phyloP scores from a whole-genome alignment of 306 rosid species.

The Cucurbita moschata region DNA sequence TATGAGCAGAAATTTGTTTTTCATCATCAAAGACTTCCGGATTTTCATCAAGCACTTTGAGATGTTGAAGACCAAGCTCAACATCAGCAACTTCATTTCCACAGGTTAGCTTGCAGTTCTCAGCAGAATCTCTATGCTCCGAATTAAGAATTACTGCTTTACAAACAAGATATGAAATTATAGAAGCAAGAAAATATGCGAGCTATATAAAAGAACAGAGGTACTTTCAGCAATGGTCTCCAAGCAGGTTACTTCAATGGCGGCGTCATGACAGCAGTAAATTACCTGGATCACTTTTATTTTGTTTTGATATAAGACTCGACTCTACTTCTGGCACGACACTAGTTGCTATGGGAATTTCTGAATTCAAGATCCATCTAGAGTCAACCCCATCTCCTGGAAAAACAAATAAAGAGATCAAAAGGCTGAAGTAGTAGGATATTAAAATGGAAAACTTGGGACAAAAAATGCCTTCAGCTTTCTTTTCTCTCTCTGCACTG shows the following conservation, averaged over 20 bases:
- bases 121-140: background rate
- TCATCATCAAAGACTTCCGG: constrained; percentile 28
- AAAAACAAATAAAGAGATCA: background rate
- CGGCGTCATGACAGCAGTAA: background rate
- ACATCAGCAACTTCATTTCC: constrained; percentile 29
- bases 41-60: constrained; percentile 22
- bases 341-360: background rate
- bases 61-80: constrained; percentile 25
- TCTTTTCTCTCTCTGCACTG: constrained; percentile 32
- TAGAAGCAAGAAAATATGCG: background rate
- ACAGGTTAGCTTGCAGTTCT: constrained; percentile 21
- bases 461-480: constrained; percentile 17
- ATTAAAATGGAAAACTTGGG: background rate
- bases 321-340: background rate
- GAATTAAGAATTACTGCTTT: constrained; percentile 18
- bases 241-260: background rate
- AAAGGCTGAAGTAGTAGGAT: background rate
- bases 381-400: constrained; percentile 34
- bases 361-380: constrained; percentile 21
- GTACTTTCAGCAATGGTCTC: background rate
- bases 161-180: constrained; percentile 12
- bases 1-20: constrained; percentile 19
- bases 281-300: constrained; percentile 6
- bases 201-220: background rate
- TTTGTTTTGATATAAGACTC: background rate